Evolutionary conservation across 768 basidiomycete genomes (phyloP), one percentile per base, ranked within the genome.

Genomic region (Solioccasus polychromus): DNA sequence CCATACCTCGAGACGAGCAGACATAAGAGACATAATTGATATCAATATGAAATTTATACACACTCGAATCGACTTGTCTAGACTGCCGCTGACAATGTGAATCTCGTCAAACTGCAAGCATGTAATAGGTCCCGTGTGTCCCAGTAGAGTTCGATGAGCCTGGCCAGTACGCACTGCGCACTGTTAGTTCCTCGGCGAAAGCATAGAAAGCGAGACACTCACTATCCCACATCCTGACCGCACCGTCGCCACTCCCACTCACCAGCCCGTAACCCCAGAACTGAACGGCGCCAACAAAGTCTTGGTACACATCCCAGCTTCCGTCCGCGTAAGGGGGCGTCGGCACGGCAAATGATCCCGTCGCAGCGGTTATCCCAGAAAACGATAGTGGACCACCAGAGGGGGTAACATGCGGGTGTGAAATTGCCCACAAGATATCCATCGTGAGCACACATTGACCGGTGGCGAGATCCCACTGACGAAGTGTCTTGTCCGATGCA

Each of bases 211-310:
- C 45, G 19, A 38, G 20, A 34, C 17, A 23, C 92, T 77, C 61
- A 95, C 93, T 97, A 62, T 99, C 96, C 96, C 96, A 99, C 94
- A 99, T 97, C 53, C 96, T 71, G 24, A 98, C 94, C 3, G 88
- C 95, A 29, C 95, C 93, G 63, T 99, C 96, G 1, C 92, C 94
- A 57, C 92, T 96, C 2, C 94, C 96, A 55, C 92, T 96, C 5
- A 97, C 92, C 28, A 99, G 77, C 1, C 92, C 96, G 62, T 96
- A 95, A 4, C 93, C 94, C 95, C 96, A 98, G 64, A 97, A 97
- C 63, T 98, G 96, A 34, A 98, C 87, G 4, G 88, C 92, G 3
- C 96, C 96, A 8, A 99, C 92, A 62, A 95, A 98, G 66, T 99
- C 94, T 63, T 93, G 83, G 64, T 95, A 96, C 79, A 91, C 83